phyloP scores from a whole-genome alignment of 2,329 filamentous ascomycete genomes.

The Arachnomyces sp. region DNA sequence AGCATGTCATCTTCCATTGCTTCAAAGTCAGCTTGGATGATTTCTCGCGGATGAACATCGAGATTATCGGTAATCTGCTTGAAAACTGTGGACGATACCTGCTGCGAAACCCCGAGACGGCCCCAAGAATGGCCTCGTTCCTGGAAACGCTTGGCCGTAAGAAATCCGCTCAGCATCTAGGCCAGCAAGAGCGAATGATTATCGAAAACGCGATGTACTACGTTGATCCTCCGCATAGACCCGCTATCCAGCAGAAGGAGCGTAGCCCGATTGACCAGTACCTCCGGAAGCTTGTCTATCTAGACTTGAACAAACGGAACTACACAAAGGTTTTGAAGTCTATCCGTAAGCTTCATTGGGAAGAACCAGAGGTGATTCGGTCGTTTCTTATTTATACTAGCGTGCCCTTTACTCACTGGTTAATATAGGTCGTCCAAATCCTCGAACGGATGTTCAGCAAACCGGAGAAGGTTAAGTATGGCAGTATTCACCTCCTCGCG shows the following conservation, averaged over 20 bases:
- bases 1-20: slow-evolving; percentile 98
- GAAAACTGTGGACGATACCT: slow-evolving; percentile 96
- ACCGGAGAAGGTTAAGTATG: slow-evolving; percentile 94
- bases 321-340: slow-evolving; percentile 92
- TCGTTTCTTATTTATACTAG: background rate
- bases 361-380: slow-evolving; percentile 69
- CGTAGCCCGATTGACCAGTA: slow-evolving; percentile 88
- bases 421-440: slow-evolving; percentile 60
- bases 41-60: slow-evolving; percentile 97
- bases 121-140: slow-evolving; percentile 87
- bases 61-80: slow-evolving; percentile 91
- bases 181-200: slow-evolving; percentile 93
- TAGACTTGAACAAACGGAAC: slow-evolving; percentile 89
- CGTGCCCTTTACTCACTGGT: background rate
- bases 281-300: slow-evolving; percentile 83
- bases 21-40: slow-evolving; percentile 96
- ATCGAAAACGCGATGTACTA: slow-evolving; percentile 98
- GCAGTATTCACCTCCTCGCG: slow-evolving; percentile 87
- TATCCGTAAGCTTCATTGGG: slow-evolving; percentile 93
- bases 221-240: slow-evolving; percentile 87
- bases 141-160: slow-evolving; percentile 92
- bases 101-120: slow-evolving; percentile 83
- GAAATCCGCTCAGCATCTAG: slow-evolving; percentile 90
- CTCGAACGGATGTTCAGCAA: slow-evolving; percentile 91
- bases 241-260: slow-evolving; percentile 94